Conservation (phyloP, 2,329 filamentous ascomycete species). For the Ceratocystis cubensis region DNA sequence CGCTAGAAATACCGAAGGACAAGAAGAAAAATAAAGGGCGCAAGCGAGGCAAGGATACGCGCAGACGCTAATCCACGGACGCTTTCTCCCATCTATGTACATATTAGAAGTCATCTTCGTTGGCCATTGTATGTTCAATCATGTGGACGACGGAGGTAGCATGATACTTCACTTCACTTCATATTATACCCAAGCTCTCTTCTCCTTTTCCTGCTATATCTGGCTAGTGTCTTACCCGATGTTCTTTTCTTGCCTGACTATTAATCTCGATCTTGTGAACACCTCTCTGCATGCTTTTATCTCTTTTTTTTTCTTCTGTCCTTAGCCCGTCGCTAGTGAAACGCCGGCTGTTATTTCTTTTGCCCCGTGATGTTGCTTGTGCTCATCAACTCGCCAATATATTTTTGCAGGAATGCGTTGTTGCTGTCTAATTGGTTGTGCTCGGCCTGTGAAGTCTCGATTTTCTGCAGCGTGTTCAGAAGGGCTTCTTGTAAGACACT, state of each 20-base stretch:
- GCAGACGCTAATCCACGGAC: slow-evolving; percentile 34
- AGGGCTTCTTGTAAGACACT: slow-evolving; percentile 80
- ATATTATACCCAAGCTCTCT: not conserved
- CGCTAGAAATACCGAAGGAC: slow-evolving; percentile 51
- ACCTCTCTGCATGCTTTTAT: not conserved
- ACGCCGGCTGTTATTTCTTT: slow-evolving; percentile 36
- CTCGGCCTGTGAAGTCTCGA: slow-evolving; percentile 86
- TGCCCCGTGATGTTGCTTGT: slow-evolving; percentile 59
- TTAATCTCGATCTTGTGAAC: not conserved
- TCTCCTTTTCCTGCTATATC: not conserved
- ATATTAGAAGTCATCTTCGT: not conserved
- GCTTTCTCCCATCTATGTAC: not conserved
- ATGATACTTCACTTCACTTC: not conserved
- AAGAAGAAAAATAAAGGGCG: slow-evolving; percentile 50
- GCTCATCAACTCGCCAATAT: slow-evolving; percentile 91
- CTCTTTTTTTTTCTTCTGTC: not conserved
- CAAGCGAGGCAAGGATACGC: slow-evolving; percentile 41
- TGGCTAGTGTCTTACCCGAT: not conserved
- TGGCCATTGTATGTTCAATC: not conserved
- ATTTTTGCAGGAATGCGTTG: slow-evolving; percentile 95
- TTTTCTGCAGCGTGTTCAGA: slow-evolving; percentile 77
- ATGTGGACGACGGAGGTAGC: not conserved
- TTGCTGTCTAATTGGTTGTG: slow-evolving; percentile 94
- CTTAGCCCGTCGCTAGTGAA: not conserved
- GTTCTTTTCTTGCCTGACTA: not conserved